Conservation (phyloP, 1,284 basidiomycete genomes). For the Apiotrichum laibachii region DNA sequence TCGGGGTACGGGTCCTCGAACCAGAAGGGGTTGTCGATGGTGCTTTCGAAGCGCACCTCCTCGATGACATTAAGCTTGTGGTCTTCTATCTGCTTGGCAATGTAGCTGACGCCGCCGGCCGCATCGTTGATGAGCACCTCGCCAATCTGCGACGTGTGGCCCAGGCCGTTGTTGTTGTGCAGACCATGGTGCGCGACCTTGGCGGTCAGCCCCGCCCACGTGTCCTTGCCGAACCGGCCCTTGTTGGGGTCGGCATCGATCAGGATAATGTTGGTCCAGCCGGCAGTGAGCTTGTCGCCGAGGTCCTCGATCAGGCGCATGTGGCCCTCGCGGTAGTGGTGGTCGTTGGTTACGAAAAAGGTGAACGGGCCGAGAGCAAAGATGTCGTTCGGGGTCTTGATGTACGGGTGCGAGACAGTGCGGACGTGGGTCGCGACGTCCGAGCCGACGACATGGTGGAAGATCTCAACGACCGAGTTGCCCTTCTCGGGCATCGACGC, state of each 20-base stretch:
- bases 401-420: constrained; percentile 26
- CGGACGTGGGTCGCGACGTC: constrained; percentile 23
- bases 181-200: constrained; percentile 22
- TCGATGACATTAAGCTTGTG: constrained; percentile 8
- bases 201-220: constrained; percentile 14
- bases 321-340: constrained; percentile 28
- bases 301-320: constrained; percentile 29
- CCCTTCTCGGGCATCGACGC: constrained; percentile 8
- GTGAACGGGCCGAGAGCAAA: constrained; percentile 23
- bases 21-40: constrained; percentile 39
- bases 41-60: constrained; percentile 11
- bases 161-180: constrained; percentile 42
- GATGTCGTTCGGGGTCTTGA: constrained; percentile 37
- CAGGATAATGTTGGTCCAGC: constrained; percentile 23
- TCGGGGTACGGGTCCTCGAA: constrained; percentile 28
- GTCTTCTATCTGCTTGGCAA: constrained; percentile 9
- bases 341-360: constrained; percentile 40
- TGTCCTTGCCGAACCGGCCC: constrained; percentile 1
- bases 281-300: constrained; percentile 14
- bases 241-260: constrained; percentile 14
- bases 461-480: constrained; percentile 37
- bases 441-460: constrained; percentile 25
- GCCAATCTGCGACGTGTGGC: constrained; percentile 21
- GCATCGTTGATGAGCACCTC: constrained; percentile 29
- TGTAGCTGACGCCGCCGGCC: constrained; percentile 24